Evolutionary conservation across 305 asterid species (phyloP).

Genomic region (Fraxinus nigra): DNA sequence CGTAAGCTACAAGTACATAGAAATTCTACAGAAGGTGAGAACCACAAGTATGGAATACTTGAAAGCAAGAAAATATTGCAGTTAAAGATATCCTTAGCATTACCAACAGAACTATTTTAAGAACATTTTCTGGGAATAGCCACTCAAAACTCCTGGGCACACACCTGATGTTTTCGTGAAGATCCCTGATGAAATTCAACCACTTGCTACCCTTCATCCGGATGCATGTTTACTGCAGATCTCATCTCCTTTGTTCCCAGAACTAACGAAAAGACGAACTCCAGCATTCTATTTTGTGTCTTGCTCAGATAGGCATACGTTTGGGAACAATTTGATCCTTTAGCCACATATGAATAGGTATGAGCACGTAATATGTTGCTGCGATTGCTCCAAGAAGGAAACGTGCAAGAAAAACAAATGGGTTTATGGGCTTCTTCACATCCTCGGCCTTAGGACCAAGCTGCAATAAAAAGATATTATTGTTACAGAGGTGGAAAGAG

Average conservation of each 20-base stretch:
- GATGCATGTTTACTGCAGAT: background rate
- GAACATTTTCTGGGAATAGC: background rate
- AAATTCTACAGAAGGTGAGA: background rate
- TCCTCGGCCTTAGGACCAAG: conserved; percentile 90
- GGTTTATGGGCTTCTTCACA: conserved; percentile 63
- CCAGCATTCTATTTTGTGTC: background rate
- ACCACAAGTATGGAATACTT: background rate
- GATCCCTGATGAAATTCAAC: background rate
- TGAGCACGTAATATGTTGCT: conserved; percentile 63
- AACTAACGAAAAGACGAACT: background rate
- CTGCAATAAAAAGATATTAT: conserved; percentile 34
- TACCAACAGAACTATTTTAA: too few species aligned
- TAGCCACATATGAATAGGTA: conserved; percentile 92
- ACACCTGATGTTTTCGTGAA: background rate
- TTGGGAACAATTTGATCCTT: conserved; percentile 76
- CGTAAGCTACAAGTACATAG: background rate
- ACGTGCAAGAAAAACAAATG: conserved; percentile 51
- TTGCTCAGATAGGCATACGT: conserved; percentile 53
- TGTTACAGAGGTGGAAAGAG: background rate
- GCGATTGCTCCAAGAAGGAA: conserved; percentile 73
- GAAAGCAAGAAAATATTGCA: background rate
- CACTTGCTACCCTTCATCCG: background rate
- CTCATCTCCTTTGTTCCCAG: background rate
- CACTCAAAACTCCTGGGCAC: background rate
- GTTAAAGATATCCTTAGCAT: too few species aligned